Conservation (phyloP, 2,329 filamentous ascomycete species). For the Bipolaris bicolor region DNA sequence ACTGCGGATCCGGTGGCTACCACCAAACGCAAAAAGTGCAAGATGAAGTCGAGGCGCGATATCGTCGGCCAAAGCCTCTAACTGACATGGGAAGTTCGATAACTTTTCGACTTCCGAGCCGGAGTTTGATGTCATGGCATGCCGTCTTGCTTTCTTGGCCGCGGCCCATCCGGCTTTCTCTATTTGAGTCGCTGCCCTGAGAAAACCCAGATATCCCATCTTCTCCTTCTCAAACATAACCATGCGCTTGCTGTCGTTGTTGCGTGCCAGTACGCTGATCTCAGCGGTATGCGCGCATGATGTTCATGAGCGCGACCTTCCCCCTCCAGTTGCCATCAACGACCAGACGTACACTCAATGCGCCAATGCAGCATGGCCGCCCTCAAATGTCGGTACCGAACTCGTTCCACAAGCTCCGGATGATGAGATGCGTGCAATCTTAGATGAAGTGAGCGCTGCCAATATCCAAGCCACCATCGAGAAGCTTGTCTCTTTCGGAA, state of each 20-base stretch:
- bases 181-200: conserved; percentile 18
- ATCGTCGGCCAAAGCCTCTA: conserved; percentile 21
- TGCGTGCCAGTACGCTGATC: conserved; percentile 24
- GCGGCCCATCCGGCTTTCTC: not conserved
- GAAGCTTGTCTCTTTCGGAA: conserved; percentile 63
- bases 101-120: conserved; percentile 9
- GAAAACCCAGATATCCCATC: not conserved
- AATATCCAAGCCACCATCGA: conserved; percentile 59
- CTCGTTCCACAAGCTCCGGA: conserved; percentile 52
- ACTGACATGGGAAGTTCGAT: conserved; percentile 37
- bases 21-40: conserved; percentile 12
- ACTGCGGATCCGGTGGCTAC: conserved; percentile 34
- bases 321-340: conserved; percentile 40
- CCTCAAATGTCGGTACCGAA: conserved; percentile 45
- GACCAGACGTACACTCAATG: conserved; percentile 42
- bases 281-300: conserved; percentile 33
- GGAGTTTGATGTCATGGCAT: conserved; percentile 10
- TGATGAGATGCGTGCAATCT: conserved; percentile 49
- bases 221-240: not conserved
- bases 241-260: conserved; percentile 29
- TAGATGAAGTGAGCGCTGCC: conserved; percentile 49
- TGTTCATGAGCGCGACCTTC: conserved; percentile 34
- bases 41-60: conserved; percentile 15
- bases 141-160: conserved; percentile 2
- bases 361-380: conserved; percentile 52